phyloP scores from a whole-genome alignment of 768 basidiomycete species.

The Leccinum pellstonianum region DNA sequence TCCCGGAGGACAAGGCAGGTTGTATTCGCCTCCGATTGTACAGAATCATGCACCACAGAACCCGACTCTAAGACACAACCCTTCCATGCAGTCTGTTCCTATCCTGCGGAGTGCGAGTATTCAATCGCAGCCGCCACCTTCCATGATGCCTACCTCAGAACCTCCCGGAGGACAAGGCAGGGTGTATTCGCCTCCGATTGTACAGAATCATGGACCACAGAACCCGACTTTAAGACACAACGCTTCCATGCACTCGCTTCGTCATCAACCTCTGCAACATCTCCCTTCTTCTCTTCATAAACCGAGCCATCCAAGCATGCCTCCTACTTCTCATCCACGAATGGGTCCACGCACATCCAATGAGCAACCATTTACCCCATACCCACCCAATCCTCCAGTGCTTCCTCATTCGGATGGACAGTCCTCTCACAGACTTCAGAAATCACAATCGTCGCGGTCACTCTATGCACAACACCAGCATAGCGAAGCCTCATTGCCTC shows the following conservation, averaged over 20 bases:
- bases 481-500: constrained; percentile 35
- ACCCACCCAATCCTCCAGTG: constrained; percentile 12
- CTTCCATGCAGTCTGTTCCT: constrained; percentile 26
- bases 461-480: constrained; percentile 53
- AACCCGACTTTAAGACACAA: constrained; percentile 19
- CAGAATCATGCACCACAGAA: constrained; percentile 14
- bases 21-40: constrained; percentile 15
- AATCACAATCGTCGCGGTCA: constrained; percentile 59
- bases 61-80: constrained; percentile 17
- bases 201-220: constrained; percentile 11
- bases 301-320: constrained; percentile 12
- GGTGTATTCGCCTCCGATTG: constrained; percentile 15
- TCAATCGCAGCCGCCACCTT: constrained; percentile 27
- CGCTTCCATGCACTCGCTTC: constrained; percentile 29
- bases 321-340: constrained; percentile 20
- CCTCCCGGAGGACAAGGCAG: constrained; percentile 19
- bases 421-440: constrained; percentile 37
- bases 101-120: constrained; percentile 40
- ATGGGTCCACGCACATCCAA: constrained; percentile 10
- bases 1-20: constrained; percentile 18
- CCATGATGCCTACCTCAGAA: constrained; percentile 21
- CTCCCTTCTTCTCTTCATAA: constrained; percentile 16
- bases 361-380: constrained; percentile 11
- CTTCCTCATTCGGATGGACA: constrained; percentile 47
- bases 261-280: constrained; percentile 26